Base-by-base conservation (phyloP, 805 yeast species). In the Nakazawaea anatomiae region DNA sequence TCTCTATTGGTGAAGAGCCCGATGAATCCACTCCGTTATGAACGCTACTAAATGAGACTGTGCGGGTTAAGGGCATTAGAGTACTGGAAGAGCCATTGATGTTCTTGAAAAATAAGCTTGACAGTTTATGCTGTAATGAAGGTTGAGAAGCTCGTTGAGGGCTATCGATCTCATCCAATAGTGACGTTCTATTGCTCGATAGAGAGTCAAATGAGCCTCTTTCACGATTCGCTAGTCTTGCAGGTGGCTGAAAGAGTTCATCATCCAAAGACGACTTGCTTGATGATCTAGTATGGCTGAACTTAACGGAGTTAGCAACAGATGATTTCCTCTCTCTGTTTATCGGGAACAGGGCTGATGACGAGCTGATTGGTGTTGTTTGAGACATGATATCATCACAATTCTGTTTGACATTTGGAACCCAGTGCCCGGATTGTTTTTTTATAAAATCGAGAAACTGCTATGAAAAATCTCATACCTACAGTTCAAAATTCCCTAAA, bases 1-100 rank as follows among this genome's bases (percentile, higher is more conserved):
- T 46, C 8, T 39, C 49, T 27, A 39, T 46, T n/a, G 49, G 41
- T 7, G 48, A 39, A 29, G 48, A 34, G 14, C 31, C 40, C 7
- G 39, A 12, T 27, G 65, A 57, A 4, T 52, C 31, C 6, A 60
- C 51, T 14, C 60, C 42, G 10, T 31, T 35, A n/a, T 52, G 52
- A n/a, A 52, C 35, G 29, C 53, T 47, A 42, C 39, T 51, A 38
- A 51, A 51, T 25, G 65, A 54, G 25, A 57, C 59, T 5, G 62
- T 52, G 53, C 60, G 52, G 55, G 60, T 55, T 48, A 58, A 54
- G 4, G 62, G 58, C 10, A 57, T 34, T 4, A 58, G 44, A 2
- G 61, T 52, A 25, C 54, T 48, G 8, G 58, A 51, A 4, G 60
- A 55, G 6, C 39, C 44, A 42, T 61, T 60, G 9, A 39, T 46